Conservation (phyloP, 1,284 basidiomycete species). For the Irpex sp. region DNA sequence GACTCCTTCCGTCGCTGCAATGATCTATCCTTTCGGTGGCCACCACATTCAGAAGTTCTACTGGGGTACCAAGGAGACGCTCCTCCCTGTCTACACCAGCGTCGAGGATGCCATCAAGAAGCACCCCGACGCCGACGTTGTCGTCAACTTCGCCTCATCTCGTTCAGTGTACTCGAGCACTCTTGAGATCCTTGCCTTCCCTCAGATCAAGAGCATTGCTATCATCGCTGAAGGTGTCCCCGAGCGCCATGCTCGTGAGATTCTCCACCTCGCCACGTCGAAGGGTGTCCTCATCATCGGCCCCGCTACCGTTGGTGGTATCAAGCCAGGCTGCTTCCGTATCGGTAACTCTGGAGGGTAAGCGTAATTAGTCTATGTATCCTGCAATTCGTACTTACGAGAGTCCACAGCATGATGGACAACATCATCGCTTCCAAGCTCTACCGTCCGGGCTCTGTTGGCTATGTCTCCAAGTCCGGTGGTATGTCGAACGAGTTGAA, state of each 20-base stretch:
- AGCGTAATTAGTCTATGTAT: slow-evolving; percentile 22
- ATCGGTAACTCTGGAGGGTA: slow-evolving; percentile 98
- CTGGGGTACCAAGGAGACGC: slow-evolving; percentile 99
- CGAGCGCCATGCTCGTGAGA: slow-evolving; percentile 95
- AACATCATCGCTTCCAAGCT: slow-evolving; percentile 99
- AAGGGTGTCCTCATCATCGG: slow-evolving; percentile 96
- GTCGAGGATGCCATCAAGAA: slow-evolving; percentile 92
- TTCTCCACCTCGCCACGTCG: slow-evolving; percentile 84
- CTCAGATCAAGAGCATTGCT: slow-evolving; percentile 82
- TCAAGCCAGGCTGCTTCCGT: slow-evolving; percentile 99
- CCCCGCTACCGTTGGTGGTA: slow-evolving; percentile 98
- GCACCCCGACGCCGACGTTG: slow-evolving; percentile 95
- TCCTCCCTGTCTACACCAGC: slow-evolving; percentile 95
- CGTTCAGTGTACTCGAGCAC: slow-evolving; percentile 95
- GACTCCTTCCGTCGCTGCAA: slow-evolving; percentile 94
- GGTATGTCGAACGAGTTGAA: slow-evolving; percentile 99
- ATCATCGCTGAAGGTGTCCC: slow-evolving; percentile 99
- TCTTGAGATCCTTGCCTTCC: slow-evolving; percentile 78
- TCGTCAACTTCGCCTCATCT: slow-evolving; percentile 97
- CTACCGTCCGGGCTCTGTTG: slow-evolving; percentile 96
- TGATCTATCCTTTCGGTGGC: slow-evolving; percentile 99
- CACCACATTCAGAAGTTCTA: slow-evolving; percentile 99
- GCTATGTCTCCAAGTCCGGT: slow-evolving; percentile 99
- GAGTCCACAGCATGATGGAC: slow-evolving; percentile 87
- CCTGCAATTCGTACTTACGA: slow-evolving; percentile 10